A percentile compares a stretch with the other conserved stretches of the same genome.
phyloP scores from a whole-genome alignment of 208 protist genomes.

The Strigomonas galati region DNA sequence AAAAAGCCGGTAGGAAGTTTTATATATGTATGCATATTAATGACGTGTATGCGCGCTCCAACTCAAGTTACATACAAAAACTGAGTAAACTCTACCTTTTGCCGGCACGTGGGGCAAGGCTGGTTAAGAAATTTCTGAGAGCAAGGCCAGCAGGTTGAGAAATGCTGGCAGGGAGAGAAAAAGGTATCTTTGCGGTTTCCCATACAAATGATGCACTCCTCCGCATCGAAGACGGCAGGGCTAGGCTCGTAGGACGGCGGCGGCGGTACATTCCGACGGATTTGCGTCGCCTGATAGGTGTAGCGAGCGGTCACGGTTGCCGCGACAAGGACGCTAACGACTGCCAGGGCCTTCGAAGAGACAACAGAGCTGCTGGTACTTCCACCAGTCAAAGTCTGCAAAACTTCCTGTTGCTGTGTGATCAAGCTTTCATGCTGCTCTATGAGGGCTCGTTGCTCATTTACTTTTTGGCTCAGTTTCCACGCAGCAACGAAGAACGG shows the following conservation, averaged over 20 bases:
- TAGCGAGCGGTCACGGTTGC: conserved; percentile 27
- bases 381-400: conserved; percentile 32
- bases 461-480: conserved; percentile 46
- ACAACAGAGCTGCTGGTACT: neutral
- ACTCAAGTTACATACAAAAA: conserved; percentile 50
- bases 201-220: conserved; percentile 72
- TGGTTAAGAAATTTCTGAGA: conserved; percentile 21
- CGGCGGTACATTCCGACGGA: conserved; percentile 20
- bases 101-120: conserved; percentile 50
- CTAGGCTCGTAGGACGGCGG: conserved; percentile 52
- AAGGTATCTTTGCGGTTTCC: conserved; percentile 59
- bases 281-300: conserved; percentile 14
- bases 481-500: conserved; percentile 53
- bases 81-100: conserved; percentile 34
- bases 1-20: no score
- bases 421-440: conserved; percentile 57
- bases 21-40: conserved; percentile 2
- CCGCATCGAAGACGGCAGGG: conserved; percentile 36
- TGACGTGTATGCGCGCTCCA: neutral
- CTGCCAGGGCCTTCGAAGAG: conserved; percentile 12
- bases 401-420: conserved; percentile 49
- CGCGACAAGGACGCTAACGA: conserved; percentile 20
- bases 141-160: conserved; percentile 70
- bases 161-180: conserved; percentile 67
- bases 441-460: conserved; percentile 57